Evolutionary conservation across 1,284 basidiomycete genomes (phyloP), one percentile per base, ranked within the genome.

Genomic region (Irpex sp.): DNA sequence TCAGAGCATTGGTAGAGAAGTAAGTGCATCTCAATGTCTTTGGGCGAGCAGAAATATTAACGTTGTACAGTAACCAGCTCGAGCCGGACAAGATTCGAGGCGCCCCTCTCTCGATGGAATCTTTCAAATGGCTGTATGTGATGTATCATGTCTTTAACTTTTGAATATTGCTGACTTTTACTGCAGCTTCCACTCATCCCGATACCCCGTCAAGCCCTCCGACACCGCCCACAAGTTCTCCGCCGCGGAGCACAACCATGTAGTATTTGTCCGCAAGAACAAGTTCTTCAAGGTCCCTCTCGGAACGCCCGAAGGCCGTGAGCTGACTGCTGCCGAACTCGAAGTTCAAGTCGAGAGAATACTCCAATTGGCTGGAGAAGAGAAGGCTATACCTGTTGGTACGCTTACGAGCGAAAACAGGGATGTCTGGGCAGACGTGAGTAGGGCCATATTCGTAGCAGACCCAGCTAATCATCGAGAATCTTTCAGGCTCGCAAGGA

Each of bases 81-180:
- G 93, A 95, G 73, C 97, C 97, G 1, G 97, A 99, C 72, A 95
- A 90, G 77, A 86, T 91, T 55, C 89, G 90, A 60, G 86, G 87
- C 0, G 82, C 83, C 15, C 94, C 96, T 1, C 80, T 99, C n/a
- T 92, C 92, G 77, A 97, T 97, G 93, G 83, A 82, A 2, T 95
- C 94, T n/a, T 98, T 97, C 85, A 90, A 94, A 75, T 96, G 94
- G 90, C 83, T 95, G 83, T 89, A n/a, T n/a, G n/a, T n/a, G n/a
- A n/a, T n/a, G n/a, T n/a, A n/a, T n/a, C n/a, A n/a, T n/a, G n/a
- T n/a, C 37, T 13, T 46, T 36, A 26, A 2, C 8, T 21, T 39
- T 9, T 47, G 31, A n/a, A 21, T 54, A 49, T 39, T 21, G 39
- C n/a, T n/a, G 60, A 59, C 19, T 62, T 31, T 35, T 61, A 17